These are phyloP conservation scores for Talaromyces borbonicus DNA, from an alignment of 495 filamentous ascomycete genomes.

Conservation along the genomic window DNA sequence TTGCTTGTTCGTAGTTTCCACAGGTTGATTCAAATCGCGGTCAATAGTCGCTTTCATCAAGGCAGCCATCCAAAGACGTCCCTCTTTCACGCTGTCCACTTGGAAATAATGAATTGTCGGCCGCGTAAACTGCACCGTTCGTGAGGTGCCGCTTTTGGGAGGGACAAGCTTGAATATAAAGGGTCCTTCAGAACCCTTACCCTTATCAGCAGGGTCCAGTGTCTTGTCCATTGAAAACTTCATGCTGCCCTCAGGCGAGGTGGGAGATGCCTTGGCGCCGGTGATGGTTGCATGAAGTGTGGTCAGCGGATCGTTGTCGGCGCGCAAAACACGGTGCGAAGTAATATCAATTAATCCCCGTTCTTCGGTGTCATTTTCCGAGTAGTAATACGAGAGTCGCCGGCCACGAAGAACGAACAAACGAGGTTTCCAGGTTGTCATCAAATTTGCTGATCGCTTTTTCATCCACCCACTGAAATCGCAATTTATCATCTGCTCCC, in stretches of 20 bases:
- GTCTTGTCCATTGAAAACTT: conserved; percentile 43
- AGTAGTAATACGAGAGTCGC: conserved; percentile 92
- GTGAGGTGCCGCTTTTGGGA: conserved; percentile 75
- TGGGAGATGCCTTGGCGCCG: conserved; percentile 66
- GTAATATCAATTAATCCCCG: conserved; percentile 96
- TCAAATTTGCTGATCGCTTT: conserved; percentile 89
- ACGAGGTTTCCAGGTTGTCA: conserved; percentile 94
- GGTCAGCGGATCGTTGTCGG: conserved; percentile 85
- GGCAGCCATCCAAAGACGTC: conserved; percentile 95
- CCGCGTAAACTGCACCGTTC: conserved; percentile 93
- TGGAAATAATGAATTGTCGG: conserved; percentile 97
- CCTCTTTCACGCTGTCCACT: conserved; percentile 77
- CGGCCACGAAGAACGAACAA: conserved; percentile 88
- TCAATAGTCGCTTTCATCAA: conserved; percentile 99
- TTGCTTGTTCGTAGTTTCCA: conserved; percentile 87
- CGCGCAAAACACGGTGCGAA: conserved; percentile 86
- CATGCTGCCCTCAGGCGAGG: conserved; percentile 54
- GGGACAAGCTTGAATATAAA: conserved; percentile 99
- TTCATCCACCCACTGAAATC: conserved; percentile 99
- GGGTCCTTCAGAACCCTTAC: conserved; percentile 31
- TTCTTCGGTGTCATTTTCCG: conserved; percentile 82
- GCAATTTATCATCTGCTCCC: conserved; percentile 74
- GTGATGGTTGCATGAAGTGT: conserved; percentile 87
- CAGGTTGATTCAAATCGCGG: conserved; percentile 65
- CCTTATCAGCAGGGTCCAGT: conserved; percentile 6